phyloP scores from a whole-genome alignment of 2,329 filamentous ascomycete genomes.

The Verticillium albo-atrum region DNA sequence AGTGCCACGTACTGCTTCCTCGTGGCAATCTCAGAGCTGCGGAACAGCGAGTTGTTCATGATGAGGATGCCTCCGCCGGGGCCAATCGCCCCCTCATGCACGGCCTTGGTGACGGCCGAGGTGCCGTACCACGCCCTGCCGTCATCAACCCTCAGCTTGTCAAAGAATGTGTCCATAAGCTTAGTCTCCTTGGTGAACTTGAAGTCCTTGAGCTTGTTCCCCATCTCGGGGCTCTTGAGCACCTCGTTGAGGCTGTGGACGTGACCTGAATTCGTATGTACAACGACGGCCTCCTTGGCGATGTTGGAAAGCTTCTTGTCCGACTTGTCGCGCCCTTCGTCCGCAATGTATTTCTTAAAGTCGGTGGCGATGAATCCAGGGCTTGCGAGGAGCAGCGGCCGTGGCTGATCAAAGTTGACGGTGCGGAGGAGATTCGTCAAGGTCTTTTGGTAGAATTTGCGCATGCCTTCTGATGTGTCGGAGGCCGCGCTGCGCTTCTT shows the following conservation, averaged over 20 bases:
- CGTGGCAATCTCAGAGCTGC: constrained; percentile 72
- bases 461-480: constrained; percentile 67
- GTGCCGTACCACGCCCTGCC: constrained; percentile 88
- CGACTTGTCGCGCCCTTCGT: constrained; percentile 49
- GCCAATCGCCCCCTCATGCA: constrained; percentile 84
- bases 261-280: constrained; percentile 82
- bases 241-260: constrained; percentile 85
- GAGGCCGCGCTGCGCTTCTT: constrained; percentile 61
- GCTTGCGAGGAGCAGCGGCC: constrained; percentile 78
- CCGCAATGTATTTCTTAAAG: constrained; percentile 71
- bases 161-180: constrained; percentile 80
- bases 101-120: constrained; percentile 73
- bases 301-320: constrained; percentile 68
- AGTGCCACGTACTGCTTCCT: constrained; percentile 78
- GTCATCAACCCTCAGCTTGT: constrained; percentile 76
- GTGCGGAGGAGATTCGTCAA: constrained; percentile 72
- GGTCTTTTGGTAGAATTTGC: constrained; percentile 73
- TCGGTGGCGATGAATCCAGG: constrained; percentile 82
- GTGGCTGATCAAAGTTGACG: constrained; percentile 66
- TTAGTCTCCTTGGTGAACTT: constrained; percentile 82
- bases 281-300: constrained; percentile 61
- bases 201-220: constrained; percentile 74
- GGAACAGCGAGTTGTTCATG: constrained; percentile 83
- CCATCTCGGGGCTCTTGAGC: constrained; percentile 74
- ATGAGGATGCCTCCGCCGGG: constrained; percentile 79